Conservation (phyloP, 1,139 yeast genomes). For the Debaryomyces sp. region DNA sequence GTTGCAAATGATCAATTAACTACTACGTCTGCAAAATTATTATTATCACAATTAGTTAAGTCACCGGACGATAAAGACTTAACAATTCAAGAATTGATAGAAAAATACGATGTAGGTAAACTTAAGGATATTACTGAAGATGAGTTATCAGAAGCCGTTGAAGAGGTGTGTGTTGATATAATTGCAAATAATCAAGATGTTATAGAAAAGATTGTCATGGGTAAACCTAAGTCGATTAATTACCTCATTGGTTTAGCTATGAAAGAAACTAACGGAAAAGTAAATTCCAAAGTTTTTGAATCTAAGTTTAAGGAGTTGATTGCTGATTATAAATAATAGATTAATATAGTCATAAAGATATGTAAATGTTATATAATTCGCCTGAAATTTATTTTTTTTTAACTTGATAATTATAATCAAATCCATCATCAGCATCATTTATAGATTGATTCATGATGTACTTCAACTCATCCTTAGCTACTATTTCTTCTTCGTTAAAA, state of each 20-base stretch:
- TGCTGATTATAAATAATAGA: constrained; percentile 3
- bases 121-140: constrained; percentile 32
- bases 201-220: constrained; percentile 56
- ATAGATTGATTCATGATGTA: constrained; percentile 9
- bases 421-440: constrained; percentile 12
- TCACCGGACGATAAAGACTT: constrained; percentile 36
- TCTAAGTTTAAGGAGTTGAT: constrained; percentile 39
- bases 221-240: constrained; percentile 69
- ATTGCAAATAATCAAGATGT: constrained; percentile 54
- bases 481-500: constrained; percentile 3
- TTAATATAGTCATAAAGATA: background rate
- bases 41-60: constrained; percentile 59
- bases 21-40: constrained; percentile 64
- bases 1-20: constrained; percentile 27
- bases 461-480: constrained; percentile 7
- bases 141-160: constrained; percentile 48
- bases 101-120: constrained; percentile 55
- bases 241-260: constrained; percentile 84
- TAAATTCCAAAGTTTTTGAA: constrained; percentile 54
- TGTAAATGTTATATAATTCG: background rate
- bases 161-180: constrained; percentile 54
- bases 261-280: constrained; percentile 72
- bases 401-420: constrained; percentile 17
- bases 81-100: constrained; percentile 48
- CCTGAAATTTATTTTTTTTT: constrained; percentile 3